Conservation (phyloP, 2,329 filamentous ascomycete species). For the Colletotrichum lini region DNA sequence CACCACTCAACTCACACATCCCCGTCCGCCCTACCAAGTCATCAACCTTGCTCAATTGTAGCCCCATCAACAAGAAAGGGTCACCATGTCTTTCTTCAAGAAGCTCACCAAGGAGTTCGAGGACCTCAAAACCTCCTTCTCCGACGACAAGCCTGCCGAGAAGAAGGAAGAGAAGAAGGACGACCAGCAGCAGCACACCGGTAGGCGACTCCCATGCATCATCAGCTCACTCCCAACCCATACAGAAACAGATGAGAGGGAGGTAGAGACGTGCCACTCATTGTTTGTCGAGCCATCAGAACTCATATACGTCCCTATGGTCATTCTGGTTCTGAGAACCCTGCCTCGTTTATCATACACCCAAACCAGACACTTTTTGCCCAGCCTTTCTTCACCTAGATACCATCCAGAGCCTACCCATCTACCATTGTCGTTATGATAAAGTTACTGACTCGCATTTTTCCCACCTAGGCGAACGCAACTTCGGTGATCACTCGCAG, state of each 20-base stretch:
- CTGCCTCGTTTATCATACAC: slow-evolving; percentile 2
- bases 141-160: slow-evolving; percentile 52
- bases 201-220: slow-evolving; percentile 19
- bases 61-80: slow-evolving; percentile 25
- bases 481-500: slow-evolving; percentile 41
- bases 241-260: neutral
- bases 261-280: neutral
- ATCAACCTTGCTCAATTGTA: slow-evolving; percentile 23
- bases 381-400: neutral
- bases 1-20: slow-evolving; percentile 26
- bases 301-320: slow-evolving; percentile 7
- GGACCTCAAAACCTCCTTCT: slow-evolving; percentile 60
- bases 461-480: slow-evolving; percentile 31
- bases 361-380: neutral
- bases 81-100: slow-evolving; percentile 61
- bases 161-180: slow-evolving; percentile 45
- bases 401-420: slow-evolving; percentile 1
- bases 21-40: slow-evolving; percentile 26
- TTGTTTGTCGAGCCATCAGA: slow-evolving; percentile 7
- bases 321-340: neutral
- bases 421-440: slow-evolving; percentile 33
- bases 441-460: slow-evolving; percentile 39
- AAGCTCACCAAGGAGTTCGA: slow-evolving; percentile 61
- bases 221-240: neutral
- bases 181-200: slow-evolving; percentile 41